Evolutionary conservation across 2,329 filamentous ascomycete species (phyloP).

Genomic region (Boeremia lycopersici): DNA sequence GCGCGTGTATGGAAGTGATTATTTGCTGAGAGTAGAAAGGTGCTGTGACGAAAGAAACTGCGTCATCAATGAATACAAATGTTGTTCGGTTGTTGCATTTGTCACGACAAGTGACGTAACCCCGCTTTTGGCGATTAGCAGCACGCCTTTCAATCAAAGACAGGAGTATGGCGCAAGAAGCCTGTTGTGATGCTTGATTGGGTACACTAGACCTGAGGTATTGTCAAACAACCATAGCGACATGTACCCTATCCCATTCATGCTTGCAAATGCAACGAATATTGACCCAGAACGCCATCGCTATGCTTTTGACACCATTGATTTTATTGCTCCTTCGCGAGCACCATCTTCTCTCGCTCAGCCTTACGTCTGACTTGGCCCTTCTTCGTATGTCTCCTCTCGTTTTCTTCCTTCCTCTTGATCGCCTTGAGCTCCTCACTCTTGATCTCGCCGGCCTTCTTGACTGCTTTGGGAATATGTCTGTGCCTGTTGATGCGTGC

Average conservation of each 20-base stretch:
- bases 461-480: conserved; percentile 88
- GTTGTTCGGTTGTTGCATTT: conserved; percentile 1
- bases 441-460: conserved; percentile 97
- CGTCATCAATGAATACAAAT: neutral
- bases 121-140: neutral
- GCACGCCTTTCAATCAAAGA: neutral
- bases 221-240: neutral
- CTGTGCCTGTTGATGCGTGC: conserved; percentile 87
- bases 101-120: conserved; percentile 11
- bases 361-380: conserved; percentile 73
- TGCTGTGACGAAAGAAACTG: neutral
- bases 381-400: conserved; percentile 88
- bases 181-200: conserved; percentile 1
- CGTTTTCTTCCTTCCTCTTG: conserved; percentile 92
- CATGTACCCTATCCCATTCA: neutral
- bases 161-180: neutral
- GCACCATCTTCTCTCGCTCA: conserved; percentile 91
- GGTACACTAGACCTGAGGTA: conserved; percentile 6
- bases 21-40: neutral
- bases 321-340: conserved; percentile 67
- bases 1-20: neutral
- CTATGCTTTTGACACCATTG: conserved; percentile 35
- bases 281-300: conserved; percentile 36
- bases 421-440: conserved; percentile 82
- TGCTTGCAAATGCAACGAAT: conserved; percentile 9